Evolutionary conservation across 257 asterid species (phyloP).

Genomic region (Buddleja alternifolia): DNA sequence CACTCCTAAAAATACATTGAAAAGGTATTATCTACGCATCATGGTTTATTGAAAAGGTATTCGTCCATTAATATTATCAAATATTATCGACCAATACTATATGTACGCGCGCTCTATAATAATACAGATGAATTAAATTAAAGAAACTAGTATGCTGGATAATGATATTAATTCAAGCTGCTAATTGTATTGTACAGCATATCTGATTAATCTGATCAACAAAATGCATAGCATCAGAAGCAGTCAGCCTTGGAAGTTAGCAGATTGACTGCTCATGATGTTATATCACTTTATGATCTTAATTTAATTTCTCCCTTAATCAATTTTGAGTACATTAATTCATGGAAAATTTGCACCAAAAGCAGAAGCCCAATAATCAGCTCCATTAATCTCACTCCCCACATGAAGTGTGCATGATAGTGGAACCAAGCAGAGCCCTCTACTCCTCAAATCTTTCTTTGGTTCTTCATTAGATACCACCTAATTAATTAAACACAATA

Average conservation of each 20-base stretch:
- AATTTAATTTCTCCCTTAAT: background rate
- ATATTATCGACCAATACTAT: too few relatives aligned
- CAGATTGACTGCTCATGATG: conserved; percentile 87
- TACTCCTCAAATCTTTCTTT: conserved; percentile 52
- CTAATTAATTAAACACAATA: conserved; percentile 22
- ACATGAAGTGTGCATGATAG: conserved; percentile 62
- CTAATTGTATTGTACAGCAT: conserved; percentile 24
- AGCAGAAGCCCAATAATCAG: conserved; percentile 71
- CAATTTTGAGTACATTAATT: conserved; percentile 1
- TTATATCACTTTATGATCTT: conserved; percentile 43
- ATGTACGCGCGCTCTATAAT: too few relatives aligned
- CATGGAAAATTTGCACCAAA: conserved; percentile 52
- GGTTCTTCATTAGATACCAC: conserved; percentile 41
- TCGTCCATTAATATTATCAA: too few relatives aligned
- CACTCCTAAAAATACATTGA: too few relatives aligned
- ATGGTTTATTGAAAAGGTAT: too few relatives aligned
- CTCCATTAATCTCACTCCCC: conserved; percentile 65
- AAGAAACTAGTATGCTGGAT: too few relatives aligned
- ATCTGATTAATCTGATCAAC: conserved; percentile 24
- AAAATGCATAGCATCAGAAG: conserved; percentile 80
- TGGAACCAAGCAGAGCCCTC: conserved; percentile 72
- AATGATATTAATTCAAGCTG: conserved; percentile 7
- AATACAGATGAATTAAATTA: too few relatives aligned
- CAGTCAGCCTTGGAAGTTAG: conserved; percentile 60
- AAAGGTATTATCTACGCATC: too few relatives aligned